phyloP scores from a whole-genome alignment of 1,139 yeast genomes.

The Blastobotrys apis region DNA sequence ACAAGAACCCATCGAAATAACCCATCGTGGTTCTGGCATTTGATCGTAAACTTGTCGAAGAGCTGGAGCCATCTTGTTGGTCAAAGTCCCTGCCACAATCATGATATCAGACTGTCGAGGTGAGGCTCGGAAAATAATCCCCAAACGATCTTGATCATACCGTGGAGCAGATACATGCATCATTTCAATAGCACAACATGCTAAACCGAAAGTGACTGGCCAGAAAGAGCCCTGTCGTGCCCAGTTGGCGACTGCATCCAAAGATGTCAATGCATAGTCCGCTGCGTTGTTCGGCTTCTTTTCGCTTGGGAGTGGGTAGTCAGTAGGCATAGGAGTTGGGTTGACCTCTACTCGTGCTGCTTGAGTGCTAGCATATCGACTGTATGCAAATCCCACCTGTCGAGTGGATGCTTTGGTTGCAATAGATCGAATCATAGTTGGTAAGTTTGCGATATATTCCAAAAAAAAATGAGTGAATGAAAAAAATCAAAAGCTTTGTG shows the following conservation, averaged over 20 bases:
- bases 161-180: constrained; percentile 92
- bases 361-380: neutral
- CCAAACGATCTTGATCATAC: constrained; percentile 89
- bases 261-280: constrained; percentile 80
- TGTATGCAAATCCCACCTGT: neutral
- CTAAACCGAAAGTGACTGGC: constrained; percentile 91
- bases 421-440: neutral
- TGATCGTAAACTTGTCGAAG: constrained; percentile 90
- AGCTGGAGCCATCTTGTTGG: constrained; percentile 93
- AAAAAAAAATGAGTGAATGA: neutral
- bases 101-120: constrained; percentile 92
- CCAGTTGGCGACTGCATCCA: constrained; percentile 85
- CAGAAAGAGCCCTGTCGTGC: constrained; percentile 89
- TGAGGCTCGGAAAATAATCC: constrained; percentile 90
- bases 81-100: constrained; percentile 90
- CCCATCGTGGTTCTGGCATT: constrained; percentile 85
- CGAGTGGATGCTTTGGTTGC: neutral
- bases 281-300: constrained; percentile 53
- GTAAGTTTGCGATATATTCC: neutral
- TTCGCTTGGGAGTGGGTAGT: constrained; percentile 51
- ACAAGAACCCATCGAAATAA: constrained; percentile 90
- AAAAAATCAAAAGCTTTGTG: neutral
- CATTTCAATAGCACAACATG: constrained; percentile 94
- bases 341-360: neutral
- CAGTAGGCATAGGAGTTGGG: constrained; percentile 40